phyloP scores from a whole-genome alignment of 441 rosid species.

The Flueggea neowawraea region DNA sequence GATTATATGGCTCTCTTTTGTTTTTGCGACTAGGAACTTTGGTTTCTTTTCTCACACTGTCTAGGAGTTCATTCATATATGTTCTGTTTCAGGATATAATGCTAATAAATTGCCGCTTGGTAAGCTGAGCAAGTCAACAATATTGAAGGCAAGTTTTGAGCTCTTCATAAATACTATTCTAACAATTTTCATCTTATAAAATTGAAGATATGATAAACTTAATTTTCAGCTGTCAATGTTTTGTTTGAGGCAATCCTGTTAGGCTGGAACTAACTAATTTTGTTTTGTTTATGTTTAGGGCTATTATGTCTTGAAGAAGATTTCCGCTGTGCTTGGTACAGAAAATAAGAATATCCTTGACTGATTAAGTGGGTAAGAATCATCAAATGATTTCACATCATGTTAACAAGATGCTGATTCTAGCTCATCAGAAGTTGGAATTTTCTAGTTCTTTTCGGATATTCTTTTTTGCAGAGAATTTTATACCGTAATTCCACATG shows the following conservation, averaged over 20 bases:
- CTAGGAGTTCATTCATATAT: neutral
- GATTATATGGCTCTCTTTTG: neutral
- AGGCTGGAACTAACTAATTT: neutral
- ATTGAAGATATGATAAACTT: neutral
- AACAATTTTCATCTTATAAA: neutral
- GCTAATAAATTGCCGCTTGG: conserved; percentile 96
- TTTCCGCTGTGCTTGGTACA: conserved; percentile 55
- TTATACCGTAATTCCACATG: conserved; percentile 88
- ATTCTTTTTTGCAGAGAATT: conserved; percentile 60
- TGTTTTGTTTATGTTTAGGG: conserved; percentile 46
- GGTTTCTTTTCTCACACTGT: conserved; percentile 5
- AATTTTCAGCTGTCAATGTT: neutral
- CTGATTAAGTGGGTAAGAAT: conserved; percentile 78
- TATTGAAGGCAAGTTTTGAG: conserved; percentile 51
- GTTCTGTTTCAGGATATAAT: conserved; percentile 63
- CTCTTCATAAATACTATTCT: neutral
- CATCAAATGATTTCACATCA: neutral
- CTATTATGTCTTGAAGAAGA: conserved; percentile 75
- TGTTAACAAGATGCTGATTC: conserved; percentile 2
- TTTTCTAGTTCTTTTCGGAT: conserved; percentile 1
- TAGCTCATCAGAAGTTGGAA: neutral
- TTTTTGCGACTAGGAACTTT: neutral
- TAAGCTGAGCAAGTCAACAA: conserved; percentile 81
- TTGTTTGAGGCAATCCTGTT: neutral
- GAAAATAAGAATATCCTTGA: conserved; percentile 51